These are phyloP conservation scores for Taiozyma sp. DNA, from an alignment of 1,139 yeast species.

Conservation along the genomic window DNA sequence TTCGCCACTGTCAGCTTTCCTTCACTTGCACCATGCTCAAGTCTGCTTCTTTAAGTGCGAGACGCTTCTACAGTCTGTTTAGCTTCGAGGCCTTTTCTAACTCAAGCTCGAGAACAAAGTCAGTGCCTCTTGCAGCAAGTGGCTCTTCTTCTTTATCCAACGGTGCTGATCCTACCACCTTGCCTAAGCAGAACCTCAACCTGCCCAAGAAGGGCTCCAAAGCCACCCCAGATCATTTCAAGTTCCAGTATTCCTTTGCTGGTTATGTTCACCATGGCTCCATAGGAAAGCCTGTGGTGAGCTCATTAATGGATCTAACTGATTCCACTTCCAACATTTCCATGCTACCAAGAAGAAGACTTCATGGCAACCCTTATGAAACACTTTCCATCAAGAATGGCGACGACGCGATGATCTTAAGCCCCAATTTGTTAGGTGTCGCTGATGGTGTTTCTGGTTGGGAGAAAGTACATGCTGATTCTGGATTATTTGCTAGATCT, in stretches of 20 bases:
- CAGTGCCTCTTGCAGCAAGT: not conserved
- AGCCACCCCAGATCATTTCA: constrained; percentile 33
- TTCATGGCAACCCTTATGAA: constrained; percentile 50
- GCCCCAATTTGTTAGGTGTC: constrained; percentile 50
- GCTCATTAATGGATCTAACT: constrained; percentile 47
- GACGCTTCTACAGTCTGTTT: not conserved
- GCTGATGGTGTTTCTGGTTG: constrained; percentile 65
- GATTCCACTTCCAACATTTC: constrained; percentile 40
- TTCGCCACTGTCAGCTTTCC: no score
- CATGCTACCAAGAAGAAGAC: constrained; percentile 46
- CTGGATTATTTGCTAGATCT: constrained; percentile 52
- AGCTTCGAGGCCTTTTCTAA: not conserved
- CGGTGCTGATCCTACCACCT: not conserved
- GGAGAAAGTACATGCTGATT: constrained; percentile 43
- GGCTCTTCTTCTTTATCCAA: not conserved
- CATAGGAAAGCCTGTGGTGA: constrained; percentile 34
- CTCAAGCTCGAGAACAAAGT: not conserved
- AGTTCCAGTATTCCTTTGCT: constrained; percentile 43
- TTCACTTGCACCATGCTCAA: not conserved
- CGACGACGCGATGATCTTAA: constrained; percentile 59
- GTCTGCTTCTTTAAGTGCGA: not conserved
- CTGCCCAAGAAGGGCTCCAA: not conserved
- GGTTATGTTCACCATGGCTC: constrained; percentile 47
- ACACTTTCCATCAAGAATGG: constrained; percentile 53
- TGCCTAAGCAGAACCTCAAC: constrained; percentile 2